Conservation (phyloP, 2,329 filamentous ascomycete genomes). For the Apiospora pterosperma region DNA sequence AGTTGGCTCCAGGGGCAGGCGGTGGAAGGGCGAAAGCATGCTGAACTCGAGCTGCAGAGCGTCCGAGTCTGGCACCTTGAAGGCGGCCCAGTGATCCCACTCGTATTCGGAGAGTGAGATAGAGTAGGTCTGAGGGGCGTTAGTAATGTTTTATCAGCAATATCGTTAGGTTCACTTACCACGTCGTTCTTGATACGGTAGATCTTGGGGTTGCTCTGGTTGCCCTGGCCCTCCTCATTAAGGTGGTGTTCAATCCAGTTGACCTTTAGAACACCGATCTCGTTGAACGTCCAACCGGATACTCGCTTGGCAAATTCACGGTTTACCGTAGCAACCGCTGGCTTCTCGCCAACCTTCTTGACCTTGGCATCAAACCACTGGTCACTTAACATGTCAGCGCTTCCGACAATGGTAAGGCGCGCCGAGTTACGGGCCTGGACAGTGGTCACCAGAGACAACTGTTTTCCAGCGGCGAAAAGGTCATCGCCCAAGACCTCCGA, state of each 20-base stretch:
- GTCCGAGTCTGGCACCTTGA: conserved; percentile 66
- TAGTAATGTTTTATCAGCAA: neutral
- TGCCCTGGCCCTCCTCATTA: conserved; percentile 48
- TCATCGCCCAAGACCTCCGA: conserved; percentile 65
- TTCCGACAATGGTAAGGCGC: conserved; percentile 80
- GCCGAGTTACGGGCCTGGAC: conserved; percentile 93
- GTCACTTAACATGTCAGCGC: conserved; percentile 82
- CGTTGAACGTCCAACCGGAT: conserved; percentile 95
- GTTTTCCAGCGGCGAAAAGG: conserved; percentile 77
- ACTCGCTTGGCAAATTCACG: conserved; percentile 80
- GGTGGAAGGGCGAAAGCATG: conserved; percentile 98
- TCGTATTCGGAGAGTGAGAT: conserved; percentile 87
- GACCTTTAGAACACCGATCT: conserved; percentile 84
- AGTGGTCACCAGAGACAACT: conserved; percentile 80
- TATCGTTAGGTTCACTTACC: conserved; percentile 53
- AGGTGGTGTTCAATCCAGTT: conserved; percentile 78
- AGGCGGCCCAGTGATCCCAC: conserved; percentile 72
- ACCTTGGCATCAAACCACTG: conserved; percentile 85
- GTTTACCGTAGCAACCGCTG: conserved; percentile 67
- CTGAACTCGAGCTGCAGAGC: conserved; percentile 91
- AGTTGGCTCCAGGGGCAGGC: conserved; percentile 64
- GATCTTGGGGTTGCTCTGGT: conserved; percentile 74
- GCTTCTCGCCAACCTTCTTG: conserved; percentile 49
- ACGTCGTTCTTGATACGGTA: conserved; percentile 97
- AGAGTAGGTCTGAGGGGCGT: conserved; percentile 63